These are phyloP conservation scores for Dispira simplex DNA, from an alignment of 192 early-diverging fungal genomes.

Conservation along the genomic window DNA sequence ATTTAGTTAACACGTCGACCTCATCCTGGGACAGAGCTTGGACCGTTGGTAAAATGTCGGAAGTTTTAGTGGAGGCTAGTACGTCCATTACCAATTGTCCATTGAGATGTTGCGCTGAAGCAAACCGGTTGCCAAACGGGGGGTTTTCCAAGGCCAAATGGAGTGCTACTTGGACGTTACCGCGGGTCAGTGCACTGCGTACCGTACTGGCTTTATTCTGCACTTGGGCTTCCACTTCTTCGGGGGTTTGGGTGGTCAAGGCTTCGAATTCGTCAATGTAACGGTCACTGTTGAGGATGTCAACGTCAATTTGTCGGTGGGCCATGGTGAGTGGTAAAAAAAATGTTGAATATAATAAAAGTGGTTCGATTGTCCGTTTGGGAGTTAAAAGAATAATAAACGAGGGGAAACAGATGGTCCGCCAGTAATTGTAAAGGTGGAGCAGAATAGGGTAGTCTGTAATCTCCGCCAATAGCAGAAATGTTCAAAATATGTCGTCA, in stretches of 20 bases:
- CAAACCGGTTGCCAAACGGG: conserved; percentile 48
- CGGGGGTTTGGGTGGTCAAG: conserved; percentile 13
- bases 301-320: conserved; percentile 53
- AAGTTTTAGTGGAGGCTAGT: conserved; percentile 45
- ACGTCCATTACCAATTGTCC: conserved; percentile 71
- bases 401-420: too few species aligned
- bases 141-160: conserved; percentile 43
- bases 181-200: conserved; percentile 43
- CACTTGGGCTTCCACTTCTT: conserved; percentile 32
- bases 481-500: too few species aligned
- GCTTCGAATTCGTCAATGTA: conserved; percentile 13
- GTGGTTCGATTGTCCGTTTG: neutral
- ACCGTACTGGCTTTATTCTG: conserved; percentile 41
- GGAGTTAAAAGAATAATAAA: too few species aligned
- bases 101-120: conserved; percentile 49
- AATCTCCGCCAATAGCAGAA: too few species aligned
- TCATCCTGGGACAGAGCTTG: conserved; percentile 39
- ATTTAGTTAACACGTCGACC: conserved; percentile 77
- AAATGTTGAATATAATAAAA: neutral
- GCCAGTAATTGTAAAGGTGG: too few species aligned
- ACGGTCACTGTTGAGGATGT: conserved; percentile 24
- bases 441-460: too few species aligned
- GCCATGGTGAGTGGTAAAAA: conserved; percentile 27
- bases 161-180: conserved; percentile 39
- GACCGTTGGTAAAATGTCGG: conserved; percentile 49